Evolutionary conservation across 139 green algal genomes (phyloP).

Genomic region (Coelastrella sp.): DNA sequence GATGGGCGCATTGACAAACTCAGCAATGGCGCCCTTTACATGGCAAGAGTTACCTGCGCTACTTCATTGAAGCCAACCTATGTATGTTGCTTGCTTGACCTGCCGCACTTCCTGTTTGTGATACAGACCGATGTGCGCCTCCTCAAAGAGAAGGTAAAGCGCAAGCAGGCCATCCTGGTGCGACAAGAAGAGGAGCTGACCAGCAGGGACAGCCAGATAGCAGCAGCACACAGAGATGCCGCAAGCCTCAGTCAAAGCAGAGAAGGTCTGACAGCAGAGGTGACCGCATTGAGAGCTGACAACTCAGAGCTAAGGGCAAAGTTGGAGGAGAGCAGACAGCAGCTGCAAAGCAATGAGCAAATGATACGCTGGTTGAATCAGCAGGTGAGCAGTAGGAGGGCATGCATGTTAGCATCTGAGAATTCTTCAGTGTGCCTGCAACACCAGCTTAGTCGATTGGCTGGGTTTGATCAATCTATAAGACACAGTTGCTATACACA

Average conservation of each 20-base stretch:
- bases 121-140: conserved; percentile 75
- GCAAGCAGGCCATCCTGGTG: conserved; percentile 79
- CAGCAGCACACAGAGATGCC: conserved; percentile 32
- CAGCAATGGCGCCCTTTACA: too few species aligned
- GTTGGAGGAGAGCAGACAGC: conserved; percentile 83
- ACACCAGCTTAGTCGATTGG: too few species aligned
- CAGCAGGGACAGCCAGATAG: conserved; percentile 58
- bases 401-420: not conserved
- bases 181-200: conserved; percentile 88
- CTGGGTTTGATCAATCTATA: too few species aligned
- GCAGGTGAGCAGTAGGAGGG: conserved; percentile 61
- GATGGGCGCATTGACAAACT: too few species aligned
- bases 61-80: too few species aligned
- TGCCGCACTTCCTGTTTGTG: not conserved
- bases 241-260: conserved; percentile 73
- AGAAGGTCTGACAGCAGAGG: conserved; percentile 53
- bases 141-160: conserved; percentile 78
- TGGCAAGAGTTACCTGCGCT: too few species aligned
- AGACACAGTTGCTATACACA: too few species aligned
- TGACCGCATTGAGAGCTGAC: conserved; percentile 56
- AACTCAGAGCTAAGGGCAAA: conserved; percentile 73
- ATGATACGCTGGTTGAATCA: conserved; percentile 97
- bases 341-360: conserved; percentile 90
- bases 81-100: too few species aligned
- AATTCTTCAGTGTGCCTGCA: too few species aligned